Evolutionary conservation across 257 asterid species (phyloP).

Genomic region (Handroanthus guayacan): DNA sequence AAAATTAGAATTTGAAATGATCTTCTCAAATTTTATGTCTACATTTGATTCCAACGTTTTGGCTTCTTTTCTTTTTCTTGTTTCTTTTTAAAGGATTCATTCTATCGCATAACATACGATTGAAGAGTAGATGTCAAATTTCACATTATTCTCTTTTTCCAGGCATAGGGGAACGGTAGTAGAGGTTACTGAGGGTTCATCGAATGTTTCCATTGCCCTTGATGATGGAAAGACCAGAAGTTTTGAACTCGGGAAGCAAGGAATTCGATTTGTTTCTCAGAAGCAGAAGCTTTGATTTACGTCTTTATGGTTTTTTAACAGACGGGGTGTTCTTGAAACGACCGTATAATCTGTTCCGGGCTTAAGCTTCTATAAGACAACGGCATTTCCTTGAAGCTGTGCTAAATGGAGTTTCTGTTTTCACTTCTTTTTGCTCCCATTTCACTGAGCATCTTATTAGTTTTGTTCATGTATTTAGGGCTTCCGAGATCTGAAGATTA

Average conservation of each 20-base stretch:
- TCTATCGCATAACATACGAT: not conserved
- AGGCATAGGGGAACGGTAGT: constrained; percentile 53
- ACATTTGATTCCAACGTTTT: not conserved
- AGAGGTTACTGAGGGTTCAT: constrained; percentile 61
- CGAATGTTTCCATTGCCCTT: constrained; percentile 69
- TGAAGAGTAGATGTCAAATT: not conserved
- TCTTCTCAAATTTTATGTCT: constrained; percentile 4
- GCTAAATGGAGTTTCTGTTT: not conserved
- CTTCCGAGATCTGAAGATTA: not conserved
- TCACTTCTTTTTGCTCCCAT: not conserved
- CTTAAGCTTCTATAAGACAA: not conserved
- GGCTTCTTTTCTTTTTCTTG: not conserved
- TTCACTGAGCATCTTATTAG: not conserved
- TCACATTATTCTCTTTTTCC: constrained; percentile 12
- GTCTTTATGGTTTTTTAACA: not conserved
- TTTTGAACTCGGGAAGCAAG: constrained; percentile 93
- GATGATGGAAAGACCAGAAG: constrained; percentile 80
- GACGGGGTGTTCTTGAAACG: not conserved
- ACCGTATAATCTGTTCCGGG: not conserved
- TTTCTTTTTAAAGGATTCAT: too few species aligned
- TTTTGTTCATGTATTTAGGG: constrained; percentile 19
- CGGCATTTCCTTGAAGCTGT: constrained; percentile 13
- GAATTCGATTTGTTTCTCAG: constrained; percentile 86
- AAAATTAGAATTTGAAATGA: not conserved
- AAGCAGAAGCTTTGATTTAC: constrained; percentile 62